Evolutionary conservation across 306 rosid genomes (phyloP).

Genomic region (Corylus avellana): DNA sequence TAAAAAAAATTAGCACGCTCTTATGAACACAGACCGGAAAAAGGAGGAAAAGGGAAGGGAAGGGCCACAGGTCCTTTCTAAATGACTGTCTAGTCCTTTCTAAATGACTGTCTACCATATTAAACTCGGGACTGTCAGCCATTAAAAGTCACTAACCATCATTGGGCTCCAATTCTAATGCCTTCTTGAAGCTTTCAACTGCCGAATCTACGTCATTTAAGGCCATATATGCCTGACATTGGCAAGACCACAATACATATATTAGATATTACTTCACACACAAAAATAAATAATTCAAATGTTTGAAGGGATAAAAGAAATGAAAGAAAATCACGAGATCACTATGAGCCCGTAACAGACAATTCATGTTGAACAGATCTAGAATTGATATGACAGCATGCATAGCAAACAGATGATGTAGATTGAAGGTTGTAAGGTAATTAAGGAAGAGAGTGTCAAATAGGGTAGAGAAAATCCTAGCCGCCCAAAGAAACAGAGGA

Average conservation of each 20-base stretch:
- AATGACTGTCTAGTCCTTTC: not conserved
- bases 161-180: slow-evolving; percentile 55
- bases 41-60: not conserved
- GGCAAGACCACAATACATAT: slow-evolving; percentile 17
- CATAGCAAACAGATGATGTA: no score
- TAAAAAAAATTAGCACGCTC: not conserved
- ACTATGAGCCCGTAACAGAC: no score
- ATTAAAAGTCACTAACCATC: slow-evolving; percentile 43
- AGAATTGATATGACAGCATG: no score
- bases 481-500: no score
- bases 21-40: not conserved
- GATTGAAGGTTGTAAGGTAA: no score
- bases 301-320: not conserved
- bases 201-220: slow-evolving; percentile 53
- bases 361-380: no score
- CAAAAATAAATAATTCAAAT: not conserved
- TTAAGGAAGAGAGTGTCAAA: no score
- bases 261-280: slow-evolving; percentile 11
- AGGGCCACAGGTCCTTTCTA: not conserved
- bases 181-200: slow-evolving; percentile 53
- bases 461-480: no score
- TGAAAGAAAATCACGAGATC: not conserved
- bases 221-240: slow-evolving; percentile 48
- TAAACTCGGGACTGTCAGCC: slow-evolving; percentile 9
- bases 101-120: not conserved